Percentiles rank a stretch among this genome's conserved stretches.
Evolutionary conservation across 306 rosid species (phyloP).

Genomic region (Luffa acutangula): DNA sequence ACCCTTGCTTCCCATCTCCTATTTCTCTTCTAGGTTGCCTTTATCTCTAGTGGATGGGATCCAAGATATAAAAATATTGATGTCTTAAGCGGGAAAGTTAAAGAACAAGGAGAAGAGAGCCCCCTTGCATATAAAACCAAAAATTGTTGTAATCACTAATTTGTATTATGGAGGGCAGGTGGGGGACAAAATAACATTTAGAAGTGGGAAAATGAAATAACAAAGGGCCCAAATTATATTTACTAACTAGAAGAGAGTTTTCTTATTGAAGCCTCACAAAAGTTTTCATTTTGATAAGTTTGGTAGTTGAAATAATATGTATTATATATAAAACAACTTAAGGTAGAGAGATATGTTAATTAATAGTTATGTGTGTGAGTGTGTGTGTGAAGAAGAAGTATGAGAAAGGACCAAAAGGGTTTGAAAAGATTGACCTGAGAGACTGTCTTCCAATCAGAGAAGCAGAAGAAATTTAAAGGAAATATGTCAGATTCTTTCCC

Average conservation of each 20-base stretch:
- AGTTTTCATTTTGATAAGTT: background rate
- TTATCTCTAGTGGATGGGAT: background rate
- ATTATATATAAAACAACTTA: background rate
- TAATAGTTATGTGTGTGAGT: background rate
- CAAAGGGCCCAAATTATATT: background rate
- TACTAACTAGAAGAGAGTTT: background rate
- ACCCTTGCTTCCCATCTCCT: background rate
- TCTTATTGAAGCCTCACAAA: background rate
- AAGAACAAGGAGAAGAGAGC: background rate
- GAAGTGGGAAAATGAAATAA: background rate
- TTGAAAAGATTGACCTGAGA: conserved; percentile 11
- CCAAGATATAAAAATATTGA: background rate
- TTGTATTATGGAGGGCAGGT: conserved; percentile 1
- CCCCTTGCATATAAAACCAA: conserved; percentile 5
- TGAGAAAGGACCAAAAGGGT: background rate
- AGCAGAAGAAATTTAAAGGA: background rate
- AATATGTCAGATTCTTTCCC: conserved; percentile 6
- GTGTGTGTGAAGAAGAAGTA: background rate
- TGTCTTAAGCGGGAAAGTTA: background rate
- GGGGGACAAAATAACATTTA: background rate
- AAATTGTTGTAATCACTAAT: background rate
- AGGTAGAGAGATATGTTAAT: background rate
- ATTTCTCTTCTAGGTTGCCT: background rate
- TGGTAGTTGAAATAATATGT: background rate
- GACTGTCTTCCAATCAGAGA: conserved; percentile 2